A percentile compares a stretch with the other conserved stretches of the same genome.
Conservation (phyloP, 805 yeast genomes). For the fission yeast (Schizosaccharomyces pombe) region DNA sequence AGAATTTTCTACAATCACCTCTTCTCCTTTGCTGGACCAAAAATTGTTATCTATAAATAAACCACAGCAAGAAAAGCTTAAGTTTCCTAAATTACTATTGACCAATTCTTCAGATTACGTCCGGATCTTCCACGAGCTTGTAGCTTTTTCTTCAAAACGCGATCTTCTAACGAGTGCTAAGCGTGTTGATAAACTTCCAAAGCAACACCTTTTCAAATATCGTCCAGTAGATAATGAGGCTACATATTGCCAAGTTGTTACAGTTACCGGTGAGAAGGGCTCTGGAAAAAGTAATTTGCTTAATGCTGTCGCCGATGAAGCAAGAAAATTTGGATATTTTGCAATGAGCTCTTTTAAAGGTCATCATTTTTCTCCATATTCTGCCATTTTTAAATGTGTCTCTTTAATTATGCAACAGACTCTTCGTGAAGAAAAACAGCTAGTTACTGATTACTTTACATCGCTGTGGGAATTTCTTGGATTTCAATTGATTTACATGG, state of each 20-base stretch:
- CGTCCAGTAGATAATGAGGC: not conserved
- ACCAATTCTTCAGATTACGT: not conserved
- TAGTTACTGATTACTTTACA: not conserved
- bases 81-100: not conserved
- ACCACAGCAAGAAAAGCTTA: not conserved
- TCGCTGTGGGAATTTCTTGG: not conserved
- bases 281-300: slow-evolving; percentile 8
- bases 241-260: slow-evolving; percentile 6
- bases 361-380: slow-evolving; percentile 5
- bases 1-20: too few species aligned
- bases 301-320: slow-evolving; percentile 5
- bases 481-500: not conserved
- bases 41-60: not conserved
- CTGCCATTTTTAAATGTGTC: slow-evolving; percentile 6
- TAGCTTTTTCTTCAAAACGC: not conserved
- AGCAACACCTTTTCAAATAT: not conserved
- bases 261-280: slow-evolving; percentile 8
- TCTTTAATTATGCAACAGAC: slow-evolving; percentile 8
- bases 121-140: not conserved
- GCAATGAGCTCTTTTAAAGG: not conserved
- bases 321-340: slow-evolving; percentile 8
- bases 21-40: too few species aligned
- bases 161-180: not conserved
- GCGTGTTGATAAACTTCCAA: not conserved
- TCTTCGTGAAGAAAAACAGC: slow-evolving; percentile 7